Base-by-base conservation (phyloP, 768 basidiomycete genomes). In the Phlegmacium glaucopus region DNA sequence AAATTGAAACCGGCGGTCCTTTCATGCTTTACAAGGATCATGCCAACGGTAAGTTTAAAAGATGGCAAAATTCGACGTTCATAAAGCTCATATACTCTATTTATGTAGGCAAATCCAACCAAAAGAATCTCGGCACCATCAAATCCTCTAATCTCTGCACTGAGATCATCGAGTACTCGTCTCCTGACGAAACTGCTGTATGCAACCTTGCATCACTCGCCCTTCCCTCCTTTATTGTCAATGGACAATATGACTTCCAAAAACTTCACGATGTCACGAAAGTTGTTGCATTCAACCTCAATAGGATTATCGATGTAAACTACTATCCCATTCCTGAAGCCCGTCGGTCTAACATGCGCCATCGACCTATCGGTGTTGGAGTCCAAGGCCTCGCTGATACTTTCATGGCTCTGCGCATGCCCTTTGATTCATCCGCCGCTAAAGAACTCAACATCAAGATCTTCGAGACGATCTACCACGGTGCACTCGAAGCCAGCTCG, bases 21-120 rank as follows among this genome's bases (percentile, higher is more conserved):
- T 99, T 97, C 75, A 98, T 98, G 92, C 75, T 91, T 22, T 99
- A 98, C 79, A 99, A 99, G 74, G 95, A 98, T 61, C 80, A 92
- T 34, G 86, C 89, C 49, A 99, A 99, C 65, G 69, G 92, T 94
- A 58, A 45, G 87, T 71, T 1, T 9, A n/a, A n/a, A n/a, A n/a
- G 13, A 13, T 18, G 28, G 28, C 18, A 34, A 11, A 22, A n/a
- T n/a, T n/a, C n/a, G n/a, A n/a, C n/a, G n/a, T n/a, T n/a, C n/a
- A 26, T 35, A 38, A 6, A 12, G 9, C 16, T 7, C 39, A 30
- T 25, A 16, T 26, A 9, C 25, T 29, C 12, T 32, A 34, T 1
- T n/a, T n/a, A n/a, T n/a, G n/a, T 58, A 94, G 90, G 78, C 57
- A 99, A 99, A 72, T 97, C 94, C 11, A 99, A 99, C 72, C 96